Conservation (phyloP, 2,329 filamentous ascomycete species). For the Fusarium sp. region DNA sequence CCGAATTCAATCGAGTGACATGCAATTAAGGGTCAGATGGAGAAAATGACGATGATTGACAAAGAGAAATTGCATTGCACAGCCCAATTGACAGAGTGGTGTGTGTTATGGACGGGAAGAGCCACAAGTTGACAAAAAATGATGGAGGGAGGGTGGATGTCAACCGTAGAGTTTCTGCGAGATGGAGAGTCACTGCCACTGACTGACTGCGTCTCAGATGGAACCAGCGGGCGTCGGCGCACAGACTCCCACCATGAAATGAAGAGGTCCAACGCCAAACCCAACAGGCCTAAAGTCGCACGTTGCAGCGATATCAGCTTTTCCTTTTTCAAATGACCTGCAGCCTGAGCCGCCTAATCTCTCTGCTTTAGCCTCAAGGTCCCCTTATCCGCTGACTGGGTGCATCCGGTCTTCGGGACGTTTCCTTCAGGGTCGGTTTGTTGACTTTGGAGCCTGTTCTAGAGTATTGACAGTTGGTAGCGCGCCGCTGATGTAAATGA, state of each 20-base stretch:
- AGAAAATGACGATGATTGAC: constrained; percentile 11
- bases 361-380: constrained; percentile 32
- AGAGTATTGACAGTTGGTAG: constrained; percentile 1
- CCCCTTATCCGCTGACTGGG: constrained; percentile 26
- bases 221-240: constrained; percentile 30
- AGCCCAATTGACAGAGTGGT: neutral
- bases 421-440: constrained; percentile 16
- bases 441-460: neutral
- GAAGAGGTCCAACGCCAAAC: constrained; percentile 13
- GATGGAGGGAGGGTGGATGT: constrained; percentile 14
- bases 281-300: constrained; percentile 29
- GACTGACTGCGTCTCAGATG: constrained; percentile 12
- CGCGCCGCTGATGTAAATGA: constrained; percentile 12
- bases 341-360: constrained; percentile 28
- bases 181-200: constrained; percentile 15
- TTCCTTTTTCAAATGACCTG: constrained; percentile 24
- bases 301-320: constrained; percentile 28
- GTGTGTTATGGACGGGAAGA: constrained; percentile 24
- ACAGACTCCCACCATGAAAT: constrained; percentile 39
- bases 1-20: constrained; percentile 3
- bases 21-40: constrained; percentile 12
- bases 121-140: neutral
- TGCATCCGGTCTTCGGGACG: constrained; percentile 35
- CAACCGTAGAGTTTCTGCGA: constrained; percentile 18
- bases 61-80: constrained; percentile 2